Base-by-base conservation (phyloP, 2,329 filamentous ascomycete species). In the Tolypocladium tropicale region DNA sequence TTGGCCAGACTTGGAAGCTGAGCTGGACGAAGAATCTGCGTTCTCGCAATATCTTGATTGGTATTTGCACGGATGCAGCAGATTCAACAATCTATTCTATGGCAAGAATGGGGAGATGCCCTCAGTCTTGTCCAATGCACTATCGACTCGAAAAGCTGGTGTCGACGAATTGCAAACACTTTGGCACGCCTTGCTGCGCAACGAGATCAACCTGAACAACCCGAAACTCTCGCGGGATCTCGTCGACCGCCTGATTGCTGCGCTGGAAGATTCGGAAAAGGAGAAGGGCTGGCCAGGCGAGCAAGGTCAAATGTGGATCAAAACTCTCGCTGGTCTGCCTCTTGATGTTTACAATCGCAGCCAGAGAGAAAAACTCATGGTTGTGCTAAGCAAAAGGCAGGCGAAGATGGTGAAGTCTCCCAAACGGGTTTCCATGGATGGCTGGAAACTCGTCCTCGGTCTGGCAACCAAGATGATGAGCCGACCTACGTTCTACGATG, bases 401-500 rank as follows among this genome's bases (percentile, higher is more conserved):
- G 64, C 54, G 23, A 63, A 57, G 53, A 63, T 63, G 62, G 33
- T 57, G 7, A 65, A 68, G 41, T 55, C 62, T 5, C 64, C 63
- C 2, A 65, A 64, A 32, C 60, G 62, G 25, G 53, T 68, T 3
- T 58, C 67, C 4, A 36, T 67, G 2, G 61, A 67, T 11, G 60
- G 64, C 11, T 74, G 72, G 68, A 71, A 68, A 53, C 57, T 69
- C 11, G 61, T 77, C 6, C 65, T 82, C 7, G 71, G 73, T 23
- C 61, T 83, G 52, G 72, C 76, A 59, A 65, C 73, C 3, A 81
- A 78, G 61, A 65, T 81, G 28, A 79, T 81, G 74, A 64, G 67
- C 6, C 71, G 73, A n/a, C 73, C 79, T 0, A 80, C 77, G 0
- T 79, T 79, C 56, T 78, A 81, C 60, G 68, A 77, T 59, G 69